Evolutionary conservation across 2,329 filamentous ascomycete species (phyloP), one percentile per base, ranked within the genome.

Genomic region (Clarireedia paspali): DNA sequence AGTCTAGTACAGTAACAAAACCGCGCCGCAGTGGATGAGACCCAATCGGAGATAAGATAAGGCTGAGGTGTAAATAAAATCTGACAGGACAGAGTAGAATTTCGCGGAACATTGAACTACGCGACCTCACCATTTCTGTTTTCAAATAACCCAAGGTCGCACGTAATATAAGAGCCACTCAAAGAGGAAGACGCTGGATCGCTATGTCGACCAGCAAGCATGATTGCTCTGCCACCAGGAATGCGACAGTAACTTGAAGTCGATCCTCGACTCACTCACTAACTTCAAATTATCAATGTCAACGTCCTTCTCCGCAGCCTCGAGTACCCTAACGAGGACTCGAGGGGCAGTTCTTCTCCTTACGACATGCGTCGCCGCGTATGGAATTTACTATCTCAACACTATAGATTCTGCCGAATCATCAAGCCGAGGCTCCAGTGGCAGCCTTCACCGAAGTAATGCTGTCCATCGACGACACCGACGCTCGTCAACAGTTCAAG

Each of bases 381-480:
- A 79, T 49, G 71, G 80, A 54, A 76, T 78, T 56, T 88, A 83
- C 66, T 78, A 82, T 56, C 71, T 83, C 62, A 87, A 84, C 67
- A 70, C 63, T 55, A 69, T 61, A 55, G 20, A 50, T 42, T 34
- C 4, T 36, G 5, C 34, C 12, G 45, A 15, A 24, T 6, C 15
- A 24, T 45, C 23, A 20, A 14, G 12, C 9, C 17, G 23, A 23
- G 7, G 9, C n/a, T 20, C 42, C 2, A 40, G 38, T 6, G 34
- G 36, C 24, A 60, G 64, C 14, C 72, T 89, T 30, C 85, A 81
- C 62, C 76, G 86, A 59, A 85, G 84, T 66, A 88, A 88, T 69
- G 85, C 86, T 10, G 67, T 88, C 39, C 82, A 84, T 59, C 78
- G 80, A 47, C 67, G 72, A 34, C 75, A 74, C 5, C 26, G 53